Percentiles rank a stretch among this genome's conserved stretches.
These are phyloP conservation scores for Glycyrrhiza uralensis DNA, from an alignment of 306 rosid species.

Conservation along the genomic window DNA sequence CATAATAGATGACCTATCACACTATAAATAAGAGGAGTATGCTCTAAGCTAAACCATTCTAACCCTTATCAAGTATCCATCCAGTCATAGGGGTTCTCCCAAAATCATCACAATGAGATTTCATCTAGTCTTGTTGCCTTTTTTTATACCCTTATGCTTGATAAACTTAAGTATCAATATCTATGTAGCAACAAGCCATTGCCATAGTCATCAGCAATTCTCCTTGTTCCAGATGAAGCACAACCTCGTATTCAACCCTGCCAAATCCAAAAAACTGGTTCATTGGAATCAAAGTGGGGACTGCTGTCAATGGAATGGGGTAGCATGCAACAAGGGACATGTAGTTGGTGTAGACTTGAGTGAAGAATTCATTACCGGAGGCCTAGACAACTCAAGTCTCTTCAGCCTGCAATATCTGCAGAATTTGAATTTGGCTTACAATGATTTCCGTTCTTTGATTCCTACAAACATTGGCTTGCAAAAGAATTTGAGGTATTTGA, in stretches of 20 bases:
- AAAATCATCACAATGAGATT: not conserved
- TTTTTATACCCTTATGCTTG: not conserved
- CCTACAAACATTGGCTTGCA: constrained; percentile 21
- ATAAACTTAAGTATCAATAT: not conserved
- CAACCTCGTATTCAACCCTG: not conserved
- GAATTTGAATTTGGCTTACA: constrained; percentile 28
- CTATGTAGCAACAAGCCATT: not conserved
- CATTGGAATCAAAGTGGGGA: constrained; percentile 19
- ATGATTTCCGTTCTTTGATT: not conserved
- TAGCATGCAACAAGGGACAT: constrained; percentile 25
- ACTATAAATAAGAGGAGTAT: not conserved
- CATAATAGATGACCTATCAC: too few relatives aligned
- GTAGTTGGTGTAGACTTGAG: constrained; percentile 24
- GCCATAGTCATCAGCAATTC: not conserved
- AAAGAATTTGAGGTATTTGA: constrained; percentile 11
- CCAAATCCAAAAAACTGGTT: not conserved
- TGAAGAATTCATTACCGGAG: constrained; percentile 20
- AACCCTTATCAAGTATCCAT: too few relatives aligned
- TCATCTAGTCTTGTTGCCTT: not conserved
- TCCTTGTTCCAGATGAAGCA: constrained; percentile 6
- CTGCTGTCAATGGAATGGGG: constrained; percentile 50
- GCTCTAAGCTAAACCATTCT: not conserved
- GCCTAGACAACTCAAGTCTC: constrained; percentile 27
- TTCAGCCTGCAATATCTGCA: constrained; percentile 26
- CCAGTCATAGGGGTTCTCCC: too few relatives aligned